These are phyloP conservation scores for Buddleja alternifolia DNA, from an alignment of 257 asterid genomes.

Conservation along the genomic window DNA sequence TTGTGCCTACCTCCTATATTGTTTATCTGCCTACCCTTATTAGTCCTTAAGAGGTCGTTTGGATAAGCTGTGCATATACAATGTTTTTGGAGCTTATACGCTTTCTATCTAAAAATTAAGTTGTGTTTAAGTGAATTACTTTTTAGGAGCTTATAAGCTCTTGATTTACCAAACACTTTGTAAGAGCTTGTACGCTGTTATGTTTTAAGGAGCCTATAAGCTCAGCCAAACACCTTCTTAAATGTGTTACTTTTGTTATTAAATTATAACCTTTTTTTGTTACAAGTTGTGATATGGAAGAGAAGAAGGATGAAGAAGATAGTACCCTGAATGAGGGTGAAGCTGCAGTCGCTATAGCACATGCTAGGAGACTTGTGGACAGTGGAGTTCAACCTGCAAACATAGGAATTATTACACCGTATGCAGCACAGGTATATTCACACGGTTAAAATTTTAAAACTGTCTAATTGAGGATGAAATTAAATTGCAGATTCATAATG, in stretches of 20 bases:
- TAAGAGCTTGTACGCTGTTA: too few relatives aligned
- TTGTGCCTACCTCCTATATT: slow-evolving; percentile 11
- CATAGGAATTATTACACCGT: slow-evolving; percentile 89
- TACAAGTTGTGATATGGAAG: slow-evolving; percentile 95
- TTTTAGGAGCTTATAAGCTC: too few relatives aligned
- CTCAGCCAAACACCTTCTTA: too few relatives aligned
- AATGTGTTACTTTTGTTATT: background rate
- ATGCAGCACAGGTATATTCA: slow-evolving; percentile 85
- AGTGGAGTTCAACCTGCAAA: slow-evolving; percentile 81
- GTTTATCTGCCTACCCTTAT: slow-evolving; percentile 1
- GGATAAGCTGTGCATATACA: too few relatives aligned
- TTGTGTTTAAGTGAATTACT: too few relatives aligned
- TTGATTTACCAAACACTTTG: too few relatives aligned
- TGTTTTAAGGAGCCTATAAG: too few relatives aligned
- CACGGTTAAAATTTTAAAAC: slow-evolving; percentile 2
- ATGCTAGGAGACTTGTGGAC: slow-evolving; percentile 84
- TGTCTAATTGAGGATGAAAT: slow-evolving; percentile 18
- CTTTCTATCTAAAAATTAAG: too few relatives aligned
- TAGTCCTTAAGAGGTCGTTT: too few relatives aligned
- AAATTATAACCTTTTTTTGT: slow-evolving; percentile 5
- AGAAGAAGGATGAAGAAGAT: slow-evolving; percentile 95
- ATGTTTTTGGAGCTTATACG: too few relatives aligned
- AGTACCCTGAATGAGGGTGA: slow-evolving; percentile 95
- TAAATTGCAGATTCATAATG: background rate
- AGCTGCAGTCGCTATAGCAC: slow-evolving; percentile 87